Evolutionary conservation across 2,329 filamentous ascomycete genomes (phyloP).

Genomic region (Parastagonospora avenae): DNA sequence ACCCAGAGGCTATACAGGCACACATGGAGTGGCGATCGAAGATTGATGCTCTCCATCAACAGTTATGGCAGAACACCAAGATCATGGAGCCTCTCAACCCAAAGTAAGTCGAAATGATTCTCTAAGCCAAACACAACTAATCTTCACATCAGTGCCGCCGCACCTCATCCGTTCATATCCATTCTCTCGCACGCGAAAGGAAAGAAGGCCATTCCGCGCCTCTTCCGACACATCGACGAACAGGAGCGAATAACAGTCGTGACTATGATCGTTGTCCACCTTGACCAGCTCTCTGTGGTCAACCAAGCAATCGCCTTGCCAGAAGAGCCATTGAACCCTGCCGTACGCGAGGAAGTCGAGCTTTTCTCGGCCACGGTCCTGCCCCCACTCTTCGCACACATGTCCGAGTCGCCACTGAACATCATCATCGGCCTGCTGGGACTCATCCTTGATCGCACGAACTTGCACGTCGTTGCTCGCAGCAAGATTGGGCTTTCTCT

Average conservation of each 20-base stretch:
- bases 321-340: slow-evolving; percentile 69
- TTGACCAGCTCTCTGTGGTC: slow-evolving; percentile 91
- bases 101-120: slow-evolving; percentile 46
- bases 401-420: slow-evolving; percentile 87
- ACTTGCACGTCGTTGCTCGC: slow-evolving; percentile 81
- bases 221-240: slow-evolving; percentile 90
- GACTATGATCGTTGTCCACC: slow-evolving; percentile 92
- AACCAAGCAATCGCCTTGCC: slow-evolving; percentile 75
- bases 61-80: slow-evolving; percentile 85
- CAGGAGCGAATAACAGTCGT: slow-evolving; percentile 94
- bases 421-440: slow-evolving; percentile 91
- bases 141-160: slow-evolving; percentile 62
- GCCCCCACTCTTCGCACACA: slow-evolving; percentile 85
- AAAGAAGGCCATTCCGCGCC: slow-evolving; percentile 91
- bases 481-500: slow-evolving; percentile 89
- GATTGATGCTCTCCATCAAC: slow-evolving; percentile 72
- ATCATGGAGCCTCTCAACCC: slow-evolving; percentile 86
- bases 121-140: slow-evolving; percentile 13
- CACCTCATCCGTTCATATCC: slow-evolving; percentile 88
- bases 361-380: slow-evolving; percentile 88
- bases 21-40: slow-evolving; percentile 81
- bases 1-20: slow-evolving; percentile 71
- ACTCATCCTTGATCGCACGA: slow-evolving; percentile 78
- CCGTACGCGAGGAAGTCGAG: slow-evolving; percentile 88
- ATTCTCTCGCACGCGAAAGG: slow-evolving; percentile 94